phyloP scores from a whole-genome alignment of 73 alveolate genomes.

The Paramecium sonneborni region DNA sequence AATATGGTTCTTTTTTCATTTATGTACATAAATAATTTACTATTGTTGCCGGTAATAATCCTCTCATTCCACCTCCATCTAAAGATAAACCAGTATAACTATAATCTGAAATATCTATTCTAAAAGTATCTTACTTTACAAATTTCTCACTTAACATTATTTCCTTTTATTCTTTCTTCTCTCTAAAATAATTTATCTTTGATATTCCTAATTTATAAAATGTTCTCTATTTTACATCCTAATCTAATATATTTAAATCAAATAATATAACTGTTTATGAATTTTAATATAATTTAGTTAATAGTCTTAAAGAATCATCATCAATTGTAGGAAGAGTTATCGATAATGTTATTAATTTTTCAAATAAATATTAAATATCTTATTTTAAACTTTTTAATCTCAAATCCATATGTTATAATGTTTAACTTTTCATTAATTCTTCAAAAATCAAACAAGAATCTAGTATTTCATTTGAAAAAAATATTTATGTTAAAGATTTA shows the following conservation, averaged over 20 bases:
- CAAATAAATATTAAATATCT: not conserved
- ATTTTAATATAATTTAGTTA: not conserved
- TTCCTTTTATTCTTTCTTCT: conserved; percentile 2
- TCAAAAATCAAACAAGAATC: not conserved
- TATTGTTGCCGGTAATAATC: conserved; percentile 61
- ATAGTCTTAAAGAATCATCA: not conserved
- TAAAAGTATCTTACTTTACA: not conserved
- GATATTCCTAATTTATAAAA: not conserved
- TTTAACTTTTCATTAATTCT: not conserved
- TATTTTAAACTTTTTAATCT: not conserved
- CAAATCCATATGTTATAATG: not conserved
- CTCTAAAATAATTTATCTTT: not conserved
- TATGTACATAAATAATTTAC: conserved; percentile 41
- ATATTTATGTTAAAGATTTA: not conserved
- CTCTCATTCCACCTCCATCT: conserved; percentile 70
- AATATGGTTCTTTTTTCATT: conserved; percentile 48
- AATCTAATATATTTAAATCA: not conserved
- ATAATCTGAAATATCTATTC: not conserved
- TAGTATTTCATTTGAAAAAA: not conserved
- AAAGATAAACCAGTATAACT: conserved; percentile 47
- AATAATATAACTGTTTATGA: not conserved
- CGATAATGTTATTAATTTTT: not conserved
- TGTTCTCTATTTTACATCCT: not conserved
- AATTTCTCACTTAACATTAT: not conserved
- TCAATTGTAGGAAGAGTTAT: not conserved